Base-by-base conservation (phyloP, 768 basidiomycete species). In the Coprinellus aureogranulatus region DNA sequence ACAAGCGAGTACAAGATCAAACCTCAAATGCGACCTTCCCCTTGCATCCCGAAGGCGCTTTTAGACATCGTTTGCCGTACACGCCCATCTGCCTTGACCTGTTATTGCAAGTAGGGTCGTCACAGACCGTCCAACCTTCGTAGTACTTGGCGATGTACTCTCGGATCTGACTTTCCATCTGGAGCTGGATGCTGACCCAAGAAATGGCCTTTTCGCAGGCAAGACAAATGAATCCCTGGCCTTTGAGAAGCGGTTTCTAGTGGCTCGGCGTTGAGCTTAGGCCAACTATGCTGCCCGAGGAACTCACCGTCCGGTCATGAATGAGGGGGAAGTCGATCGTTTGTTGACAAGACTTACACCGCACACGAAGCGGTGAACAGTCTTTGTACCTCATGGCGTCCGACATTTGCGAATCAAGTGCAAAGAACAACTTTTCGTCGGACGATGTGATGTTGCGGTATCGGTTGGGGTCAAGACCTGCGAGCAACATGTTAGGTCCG, bases 51-150 rank as follows among this genome's bases (percentile, higher is more conserved):
- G 14, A 22, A 2, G 50, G 30, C 5, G 70, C 73, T 46, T 83
- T 81, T 54, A 94, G 68, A 68, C 97, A 99, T 50, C 88, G 77
- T 30, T 86, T 81, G 5, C 93, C 94, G 69, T 94, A 95, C 0
- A 98, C 92, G 34, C 90, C 80, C 92, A 98, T 96, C 81, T 88
- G 90, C 20, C 97, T 80, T n/a, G 96, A 94, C 37, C 90, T 82
- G 59, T 85, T 79, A 9, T 83, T 83, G 66, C 97, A 99, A 0
- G 87, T 88, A 22, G 83, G 76, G 60, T 98, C 97, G 63, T 94
- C 82, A 72, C 97, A 99, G 4, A 89, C 74, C 1, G 83, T 88
- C 90, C 91, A 95, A 1, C 87, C 86, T 65, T 97, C 85, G 67
- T 99, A 98, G 71, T 95, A 98, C 63, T 78, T 82, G 8, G 77